Evolutionary conservation across 176 grass and related monocot species (phyloP), one percentile per base, ranked within the genome.

Genomic region (Triticum dicoccoides): DNA sequence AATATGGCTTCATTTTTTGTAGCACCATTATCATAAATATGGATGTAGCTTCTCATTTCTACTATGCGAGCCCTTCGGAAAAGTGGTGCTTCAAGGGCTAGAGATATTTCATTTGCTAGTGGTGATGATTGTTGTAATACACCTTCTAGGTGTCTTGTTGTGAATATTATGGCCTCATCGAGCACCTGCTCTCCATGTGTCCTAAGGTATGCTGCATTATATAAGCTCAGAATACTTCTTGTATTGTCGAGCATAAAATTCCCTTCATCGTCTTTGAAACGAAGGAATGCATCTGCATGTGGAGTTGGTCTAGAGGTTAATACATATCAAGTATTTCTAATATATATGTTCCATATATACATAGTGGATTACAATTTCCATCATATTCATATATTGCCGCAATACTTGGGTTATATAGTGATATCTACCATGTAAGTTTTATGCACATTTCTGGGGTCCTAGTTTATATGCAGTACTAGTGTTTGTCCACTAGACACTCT

Each of bases 181-280:
- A 90, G 84, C 74, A 90, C 73, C 11, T 23, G 4, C 2, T 86
- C 88, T 20, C 73, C 79, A 78, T 71, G 38, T 8, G 52, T 82
- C 65, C 88, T 82, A 47, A 82, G 33, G 63, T 66, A 73, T 76
- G 88, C 44, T 34, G 88, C 84, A 61, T 85, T 80, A 64, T 89
- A 85, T 18, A 89, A 85, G 69, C 82, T 89, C 75, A 89, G 61
- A n/a, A 85, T n/a, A 10, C 77, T 89, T 81, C 69, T 89, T 20
- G 47, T 85, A 41, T 81, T 38, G 25, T 42, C 13, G n/a, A 37
- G 21, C 11, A 9, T 0, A 44, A 89, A 89, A 15, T 61, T 69
- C 0, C 88, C 88, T n/a, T 89, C 47, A 21, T 77, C 23, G 3
- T 45, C 39, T 89, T 61, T 69, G 41, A 81, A 89, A 25, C 71